phyloP scores from a whole-genome alignment of 257 asterid genomes.

The Hygrophila difformis region DNA sequence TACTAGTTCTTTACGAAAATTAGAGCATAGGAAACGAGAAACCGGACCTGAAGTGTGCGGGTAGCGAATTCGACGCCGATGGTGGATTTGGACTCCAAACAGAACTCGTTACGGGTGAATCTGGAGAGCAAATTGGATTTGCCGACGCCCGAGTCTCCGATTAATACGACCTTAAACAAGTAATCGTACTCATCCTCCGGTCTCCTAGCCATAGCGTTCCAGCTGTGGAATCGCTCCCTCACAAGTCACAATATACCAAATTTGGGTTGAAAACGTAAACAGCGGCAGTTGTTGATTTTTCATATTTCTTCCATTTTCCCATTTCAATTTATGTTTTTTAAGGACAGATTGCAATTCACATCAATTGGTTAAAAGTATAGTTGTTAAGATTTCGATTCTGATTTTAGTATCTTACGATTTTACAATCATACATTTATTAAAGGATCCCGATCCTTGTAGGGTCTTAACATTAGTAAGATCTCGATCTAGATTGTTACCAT shows the following conservation, averaged over 20 bases:
- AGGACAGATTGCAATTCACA: too few species aligned
- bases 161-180: conserved; percentile 57
- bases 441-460: too few species aligned
- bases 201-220: conserved; percentile 43
- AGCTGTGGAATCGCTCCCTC: conserved; percentile 21
- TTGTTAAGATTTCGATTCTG: too few species aligned
- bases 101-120: conserved; percentile 61
- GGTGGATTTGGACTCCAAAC: conserved; percentile 64
- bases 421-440: too few species aligned
- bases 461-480: too few species aligned
- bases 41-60: conserved; percentile 57
- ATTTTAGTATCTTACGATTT: too few species aligned
- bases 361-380: too few species aligned
- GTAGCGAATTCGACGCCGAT: conserved; percentile 77
- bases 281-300: too few species aligned
- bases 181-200: conserved; percentile 69
- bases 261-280: conserved; percentile 6
- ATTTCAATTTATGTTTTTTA: too few species aligned
- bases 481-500: too few species aligned
- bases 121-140: conserved; percentile 62
- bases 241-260: not conserved
- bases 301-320: too few species aligned
- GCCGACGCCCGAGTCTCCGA: conserved; percentile 71
- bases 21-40: not conserved
- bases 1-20: too few species aligned